These are phyloP conservation scores for Hippophae rhamnoides DNA, from an alignment of 306 rosid genomes.

Conservation along the genomic window DNA sequence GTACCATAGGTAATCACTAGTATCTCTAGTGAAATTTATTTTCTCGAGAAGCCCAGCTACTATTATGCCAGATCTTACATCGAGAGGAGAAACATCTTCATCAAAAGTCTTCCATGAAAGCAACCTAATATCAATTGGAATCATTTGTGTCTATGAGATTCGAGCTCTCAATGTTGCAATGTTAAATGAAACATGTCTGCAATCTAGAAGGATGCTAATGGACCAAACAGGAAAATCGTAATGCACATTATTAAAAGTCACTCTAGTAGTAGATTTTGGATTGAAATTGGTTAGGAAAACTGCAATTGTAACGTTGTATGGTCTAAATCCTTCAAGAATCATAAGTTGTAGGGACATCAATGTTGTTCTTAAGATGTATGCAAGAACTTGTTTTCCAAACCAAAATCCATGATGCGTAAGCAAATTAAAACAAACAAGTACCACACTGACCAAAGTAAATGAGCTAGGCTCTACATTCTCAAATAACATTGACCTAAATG, in stretches of 20 bases:
- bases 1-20: conserved; percentile 91
- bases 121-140: conserved; percentile 43
- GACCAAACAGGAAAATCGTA: conserved; percentile 94
- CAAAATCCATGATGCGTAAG: background rate
- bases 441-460: too few species aligned
- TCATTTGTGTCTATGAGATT: conserved; percentile 53
- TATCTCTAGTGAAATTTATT: conserved; percentile 64
- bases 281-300: conserved; percentile 1
- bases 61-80: conserved; percentile 43
- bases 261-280: conserved; percentile 42
- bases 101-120: conserved; percentile 67
- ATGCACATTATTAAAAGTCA: conserved; percentile 57
- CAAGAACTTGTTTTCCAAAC: conserved; percentile 24
- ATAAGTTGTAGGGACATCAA: conserved; percentile 75
- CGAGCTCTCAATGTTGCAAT: conserved; percentile 81
- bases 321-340: too few species aligned
- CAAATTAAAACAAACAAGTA: too few species aligned
- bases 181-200: conserved; percentile 62
- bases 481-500: too few species aligned
- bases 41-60: conserved; percentile 73
- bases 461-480: too few species aligned
- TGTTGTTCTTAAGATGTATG: conserved; percentile 47
- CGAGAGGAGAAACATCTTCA: conserved; percentile 64
- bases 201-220: conserved; percentile 90
- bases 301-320: too few species aligned